Evolutionary conservation across 257 asterid species (phyloP), one percentile per base, ranked within the genome.

Genomic region (Nicotiana obtusifolia): DNA sequence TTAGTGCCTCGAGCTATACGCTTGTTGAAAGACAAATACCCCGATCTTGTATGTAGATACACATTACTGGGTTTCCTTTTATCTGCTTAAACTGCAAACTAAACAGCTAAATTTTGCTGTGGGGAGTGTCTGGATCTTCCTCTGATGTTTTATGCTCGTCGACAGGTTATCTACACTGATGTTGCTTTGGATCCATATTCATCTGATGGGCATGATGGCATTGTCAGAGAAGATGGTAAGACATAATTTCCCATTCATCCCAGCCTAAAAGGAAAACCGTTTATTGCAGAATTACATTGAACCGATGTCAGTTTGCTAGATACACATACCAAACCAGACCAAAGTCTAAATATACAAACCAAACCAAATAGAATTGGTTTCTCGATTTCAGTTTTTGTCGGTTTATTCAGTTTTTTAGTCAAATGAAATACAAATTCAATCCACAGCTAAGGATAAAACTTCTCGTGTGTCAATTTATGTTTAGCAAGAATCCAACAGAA

Each of bases 181-280:
- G 97, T 95, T 87, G 97, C 98, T 83, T 86, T 95, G 82, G 98
- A 95, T 90, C 98, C 98, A 65, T 94, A 95, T 88, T 94, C 98
- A 65, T 95, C 99, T 49, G 99, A 95, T 76, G 99, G 99, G 69
- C 99, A 95, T 85, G 99, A 95, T 84, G 99, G 99, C 69, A 95
- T 95, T 59, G 99, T 94, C 67, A 88, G 99, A 84, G 99, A 95
- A 89, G 99, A 95, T 83, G 99, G 99, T 95, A 90, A 84, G 83
- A 82, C 62, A 53, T 54, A 24, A 10, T 81, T 84, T 54, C 20
- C 5, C 10, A 57, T 31, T 52, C 79, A 64, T 28, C 26, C 65
- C 60, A 47, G 77, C 30, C 37, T 65, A 56, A 24, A 10, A 62
- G 28, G 26, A 67, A 78, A 37, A 49, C 53, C 53, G 47, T 35